Evolutionary conservation across 768 basidiomycete species (phyloP).

Genomic region (Agrocybe pediades): DNA sequence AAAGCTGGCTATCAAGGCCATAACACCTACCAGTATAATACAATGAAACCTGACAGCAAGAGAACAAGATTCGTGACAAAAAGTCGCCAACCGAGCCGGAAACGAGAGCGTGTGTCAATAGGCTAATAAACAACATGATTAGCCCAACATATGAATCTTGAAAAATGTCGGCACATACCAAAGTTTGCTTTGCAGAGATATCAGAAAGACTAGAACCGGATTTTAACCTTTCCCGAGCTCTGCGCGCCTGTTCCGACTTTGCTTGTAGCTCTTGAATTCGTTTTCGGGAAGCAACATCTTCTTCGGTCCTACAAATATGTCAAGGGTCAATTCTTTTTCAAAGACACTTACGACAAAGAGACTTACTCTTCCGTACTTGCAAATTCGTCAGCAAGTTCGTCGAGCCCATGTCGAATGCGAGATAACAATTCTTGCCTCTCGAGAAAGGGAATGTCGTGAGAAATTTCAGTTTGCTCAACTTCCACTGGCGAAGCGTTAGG

Average conservation of each 20-base stretch:
- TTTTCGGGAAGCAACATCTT: conserved; percentile 33
- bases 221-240: conserved; percentile 35
- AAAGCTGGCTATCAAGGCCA: background rate
- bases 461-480: conserved; percentile 17
- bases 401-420: conserved; percentile 59
- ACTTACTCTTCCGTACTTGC: conserved; percentile 60
- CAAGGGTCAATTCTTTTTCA: background rate
- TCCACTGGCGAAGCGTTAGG: conserved; percentile 23
- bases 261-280: conserved; percentile 54
- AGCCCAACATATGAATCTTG: background rate
- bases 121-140: background rate
- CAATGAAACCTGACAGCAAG: conserved; percentile 47
- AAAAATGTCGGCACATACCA: background rate
- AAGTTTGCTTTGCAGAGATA: background rate
- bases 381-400: conserved; percentile 55
- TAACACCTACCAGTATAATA: conserved; percentile 60
- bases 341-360: background rate
- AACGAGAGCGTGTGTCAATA: background rate
- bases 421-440: conserved; percentile 48
- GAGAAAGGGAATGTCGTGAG: conserved; percentile 31
- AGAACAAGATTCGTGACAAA: conserved; percentile 25
- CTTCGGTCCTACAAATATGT: conserved; percentile 6
- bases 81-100: conserved; percentile 17
- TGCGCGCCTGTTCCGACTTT: conserved; percentile 52
- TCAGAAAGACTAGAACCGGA: background rate